Conservation (phyloP, 140 eudicot genomes). For the Flaveria floridana region DNA sequence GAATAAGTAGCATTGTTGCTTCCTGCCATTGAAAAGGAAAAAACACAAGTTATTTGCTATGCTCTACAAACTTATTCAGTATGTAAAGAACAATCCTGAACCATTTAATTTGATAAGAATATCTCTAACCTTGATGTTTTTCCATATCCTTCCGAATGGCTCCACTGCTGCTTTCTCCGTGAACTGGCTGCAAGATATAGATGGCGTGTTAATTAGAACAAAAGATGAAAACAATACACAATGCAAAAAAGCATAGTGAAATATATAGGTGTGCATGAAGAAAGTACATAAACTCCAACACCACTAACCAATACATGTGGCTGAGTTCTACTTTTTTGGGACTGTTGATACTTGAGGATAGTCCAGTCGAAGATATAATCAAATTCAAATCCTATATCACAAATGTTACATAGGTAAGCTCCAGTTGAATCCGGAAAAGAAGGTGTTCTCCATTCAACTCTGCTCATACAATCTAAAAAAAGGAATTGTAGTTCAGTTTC, state of each 20-base stretch:
- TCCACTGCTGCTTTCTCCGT: conserved; percentile 79
- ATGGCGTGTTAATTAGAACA: conserved; percentile 21
- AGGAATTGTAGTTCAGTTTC: background rate
- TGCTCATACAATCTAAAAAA: background rate
- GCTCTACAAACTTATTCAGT: conserved; percentile 12
- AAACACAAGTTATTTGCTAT: conserved; percentile 18
- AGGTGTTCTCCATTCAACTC: conserved; percentile 5
- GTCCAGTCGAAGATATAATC: conserved; percentile 98
- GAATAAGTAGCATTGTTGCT: conserved; percentile 56
- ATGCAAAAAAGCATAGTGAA: background rate
- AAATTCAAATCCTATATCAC: conserved; percentile 68
- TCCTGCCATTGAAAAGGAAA: conserved; percentile 21
- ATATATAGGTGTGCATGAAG: conserved; percentile 4
- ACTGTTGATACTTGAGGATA: conserved; percentile 83
- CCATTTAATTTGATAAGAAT: conserved; percentile 12
- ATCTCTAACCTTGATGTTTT: conserved; percentile 65
- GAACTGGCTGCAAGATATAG: conserved; percentile 51
- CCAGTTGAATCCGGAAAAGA: too few relatives aligned
- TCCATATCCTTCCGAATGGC: conserved; percentile 52
- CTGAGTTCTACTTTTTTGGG: conserved; percentile 68
- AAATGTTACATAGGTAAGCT: background rate
- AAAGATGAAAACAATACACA: background rate
- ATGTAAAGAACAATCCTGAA: background rate
- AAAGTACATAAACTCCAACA: conserved; percentile 24
- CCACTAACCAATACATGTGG: conserved; percentile 47